phyloP scores from a whole-genome alignment of 2,329 filamentous ascomycete genomes.

The Alternaria brassicae region DNA sequence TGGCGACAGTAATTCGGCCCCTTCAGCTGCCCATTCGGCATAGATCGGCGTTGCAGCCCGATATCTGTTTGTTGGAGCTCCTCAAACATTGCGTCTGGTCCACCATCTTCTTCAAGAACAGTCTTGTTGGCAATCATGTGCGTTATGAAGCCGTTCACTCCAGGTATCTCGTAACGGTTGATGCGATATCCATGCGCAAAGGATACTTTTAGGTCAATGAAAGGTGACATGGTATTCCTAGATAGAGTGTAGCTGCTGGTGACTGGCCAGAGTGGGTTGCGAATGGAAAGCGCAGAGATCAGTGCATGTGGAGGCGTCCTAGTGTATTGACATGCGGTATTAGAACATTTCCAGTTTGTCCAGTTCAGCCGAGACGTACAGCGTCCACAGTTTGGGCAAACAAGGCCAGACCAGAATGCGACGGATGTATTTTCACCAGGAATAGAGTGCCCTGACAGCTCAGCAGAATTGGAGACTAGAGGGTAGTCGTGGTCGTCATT shows the following conservation, averaged over 20 bases:
- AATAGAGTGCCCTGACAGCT: slow-evolving; percentile 46
- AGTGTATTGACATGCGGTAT: slow-evolving; percentile 58
- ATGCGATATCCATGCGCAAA: slow-evolving; percentile 54
- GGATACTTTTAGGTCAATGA: slow-evolving; percentile 43
- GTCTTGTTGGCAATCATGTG: slow-evolving; percentile 65
- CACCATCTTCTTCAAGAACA: slow-evolving; percentile 60
- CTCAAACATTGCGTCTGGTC: slow-evolving; percentile 68
- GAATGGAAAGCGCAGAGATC: slow-evolving; percentile 38
- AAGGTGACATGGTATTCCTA: slow-evolving; percentile 37
- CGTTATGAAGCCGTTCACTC: slow-evolving; percentile 55
- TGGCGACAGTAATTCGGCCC: slow-evolving; percentile 60
- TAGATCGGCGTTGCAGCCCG: slow-evolving; percentile 32
- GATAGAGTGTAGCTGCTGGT: slow-evolving; percentile 43
- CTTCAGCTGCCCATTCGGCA: slow-evolving; percentile 35
- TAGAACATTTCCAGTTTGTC: slow-evolving; percentile 68
- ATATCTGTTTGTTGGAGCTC: slow-evolving; percentile 53
- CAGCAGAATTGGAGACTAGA: slow-evolving; percentile 33
- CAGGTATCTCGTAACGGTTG: slow-evolving; percentile 57
- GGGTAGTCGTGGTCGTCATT: slow-evolving; percentile 49
- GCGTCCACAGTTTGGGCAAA: slow-evolving; percentile 69
- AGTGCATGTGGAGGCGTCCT: slow-evolving; percentile 44
- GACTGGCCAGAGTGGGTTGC: slow-evolving; percentile 48
- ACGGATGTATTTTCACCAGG: slow-evolving; percentile 58
- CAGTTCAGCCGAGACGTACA: slow-evolving; percentile 69
- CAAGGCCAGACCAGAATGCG: slow-evolving; percentile 67